Conservation (phyloP, 2,329 filamentous ascomycete species). For the Ceratocystis destructans region DNA sequence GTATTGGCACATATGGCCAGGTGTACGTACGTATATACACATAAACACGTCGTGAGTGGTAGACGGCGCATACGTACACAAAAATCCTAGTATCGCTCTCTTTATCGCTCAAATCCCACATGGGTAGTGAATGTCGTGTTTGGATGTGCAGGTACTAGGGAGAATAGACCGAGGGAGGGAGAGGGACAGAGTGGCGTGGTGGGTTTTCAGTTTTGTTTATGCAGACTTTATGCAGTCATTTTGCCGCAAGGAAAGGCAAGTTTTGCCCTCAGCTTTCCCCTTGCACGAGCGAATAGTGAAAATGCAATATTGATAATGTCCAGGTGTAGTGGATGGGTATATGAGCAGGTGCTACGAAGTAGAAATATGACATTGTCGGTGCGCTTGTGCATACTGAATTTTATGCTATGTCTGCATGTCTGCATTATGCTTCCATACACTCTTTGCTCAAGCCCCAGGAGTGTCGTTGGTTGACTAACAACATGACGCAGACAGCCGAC, state of each 20-base stretch:
- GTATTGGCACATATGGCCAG: not conserved
- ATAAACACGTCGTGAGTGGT: not conserved
- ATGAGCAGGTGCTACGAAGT: not conserved
- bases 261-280: too few species aligned
- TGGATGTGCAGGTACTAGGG: constrained; percentile 1
- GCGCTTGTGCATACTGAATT: not conserved
- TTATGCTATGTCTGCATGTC: not conserved
- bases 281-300: too few species aligned
- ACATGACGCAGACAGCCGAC: not conserved
- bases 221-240: too few species aligned
- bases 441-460: too few species aligned
- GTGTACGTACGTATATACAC: not conserved
- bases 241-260: too few species aligned
- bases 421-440: not conserved
- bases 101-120: not conserved
- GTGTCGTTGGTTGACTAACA: not conserved
- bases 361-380: not conserved
- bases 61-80: not conserved
- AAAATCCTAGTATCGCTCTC: not conserved
- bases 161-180: not conserved
- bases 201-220: too few species aligned
- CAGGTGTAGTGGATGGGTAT: too few species aligned
- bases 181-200: not conserved
- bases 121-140: not conserved
- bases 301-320: too few species aligned